phyloP scores from a whole-genome alignment of 1,284 basidiomycete species.

The Flammula alnicola region DNA sequence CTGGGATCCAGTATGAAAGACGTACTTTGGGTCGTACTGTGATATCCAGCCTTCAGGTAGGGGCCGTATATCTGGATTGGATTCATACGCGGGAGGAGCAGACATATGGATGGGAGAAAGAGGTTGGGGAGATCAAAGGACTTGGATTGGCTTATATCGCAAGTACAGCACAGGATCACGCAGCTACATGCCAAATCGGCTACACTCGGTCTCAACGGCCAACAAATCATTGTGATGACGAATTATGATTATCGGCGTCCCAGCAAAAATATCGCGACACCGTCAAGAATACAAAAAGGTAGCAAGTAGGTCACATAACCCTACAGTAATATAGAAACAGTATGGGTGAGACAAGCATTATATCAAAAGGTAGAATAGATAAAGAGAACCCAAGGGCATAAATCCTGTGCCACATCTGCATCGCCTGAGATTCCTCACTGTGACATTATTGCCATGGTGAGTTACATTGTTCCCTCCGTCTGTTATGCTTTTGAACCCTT shows the following conservation, averaged over 20 bases:
- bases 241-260: conserved; percentile 27
- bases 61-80: conserved; percentile 66
- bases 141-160: conserved; percentile 20
- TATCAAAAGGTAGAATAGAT: conserved; percentile 25
- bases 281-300: conserved; percentile 23
- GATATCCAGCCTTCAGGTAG: conserved; percentile 72
- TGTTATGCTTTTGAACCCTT: conserved; percentile 29
- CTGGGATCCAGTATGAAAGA: conserved; percentile 27
- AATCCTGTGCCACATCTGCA: conserved; percentile 2
- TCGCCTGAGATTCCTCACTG: not conserved
- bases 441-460: conserved; percentile 6
- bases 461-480: conserved; percentile 2
- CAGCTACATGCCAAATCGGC: conserved; percentile 25
- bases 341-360: conserved; percentile 25
- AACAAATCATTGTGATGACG: conserved; percentile 9
- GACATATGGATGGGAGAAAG: conserved; percentile 38
- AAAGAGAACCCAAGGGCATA: conserved; percentile 15
- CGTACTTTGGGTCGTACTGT: conserved; percentile 72
- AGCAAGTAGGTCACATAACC: conserved; percentile 19
- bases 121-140: conserved; percentile 14
- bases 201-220: conserved; percentile 7
- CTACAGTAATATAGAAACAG: conserved; percentile 28
- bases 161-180: conserved; percentile 33
- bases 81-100: conserved; percentile 46
- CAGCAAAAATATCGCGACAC: conserved; percentile 23